Evolutionary conservation across 192 early-diverging fungal species (phyloP).

Genomic region (Rhizoclosmatium sp.): DNA sequence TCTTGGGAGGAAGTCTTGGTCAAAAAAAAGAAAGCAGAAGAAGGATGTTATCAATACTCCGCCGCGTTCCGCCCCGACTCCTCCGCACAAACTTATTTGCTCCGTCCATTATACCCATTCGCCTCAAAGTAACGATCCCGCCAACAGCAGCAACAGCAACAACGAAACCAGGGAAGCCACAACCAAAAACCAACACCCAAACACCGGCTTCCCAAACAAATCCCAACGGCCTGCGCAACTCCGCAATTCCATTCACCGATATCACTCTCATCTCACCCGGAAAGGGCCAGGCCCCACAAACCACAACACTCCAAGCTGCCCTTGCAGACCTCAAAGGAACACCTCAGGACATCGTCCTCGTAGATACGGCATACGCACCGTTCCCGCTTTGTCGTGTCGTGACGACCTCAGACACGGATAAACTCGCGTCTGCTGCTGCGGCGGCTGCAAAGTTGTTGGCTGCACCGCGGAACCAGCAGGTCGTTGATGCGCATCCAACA

Average conservation of each 20-base stretch:
- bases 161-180: too few species aligned
- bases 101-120: background rate
- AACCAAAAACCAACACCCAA: background rate
- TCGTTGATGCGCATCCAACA: background rate
- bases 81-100: too few species aligned
- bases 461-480: background rate
- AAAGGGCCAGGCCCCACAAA: background rate
- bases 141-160: background rate
- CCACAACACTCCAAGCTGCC: background rate
- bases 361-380: background rate
- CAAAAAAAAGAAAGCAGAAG: slow-evolving; percentile 12
- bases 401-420: background rate
- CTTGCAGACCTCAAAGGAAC: background rate
- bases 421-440: background rate
- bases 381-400: background rate
- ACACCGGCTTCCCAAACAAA: background rate
- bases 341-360: background rate
- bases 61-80: too few species aligned
- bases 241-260: background rate
- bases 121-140: background rate
- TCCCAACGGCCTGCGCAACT: background rate
- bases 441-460: slow-evolving; percentile 8
- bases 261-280: background rate
- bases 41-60: background rate
- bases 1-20: background rate